These are phyloP conservation scores for Phoenix roebelenii DNA, from an alignment of 176 grass and related monocot species.

Conservation along the genomic window DNA sequence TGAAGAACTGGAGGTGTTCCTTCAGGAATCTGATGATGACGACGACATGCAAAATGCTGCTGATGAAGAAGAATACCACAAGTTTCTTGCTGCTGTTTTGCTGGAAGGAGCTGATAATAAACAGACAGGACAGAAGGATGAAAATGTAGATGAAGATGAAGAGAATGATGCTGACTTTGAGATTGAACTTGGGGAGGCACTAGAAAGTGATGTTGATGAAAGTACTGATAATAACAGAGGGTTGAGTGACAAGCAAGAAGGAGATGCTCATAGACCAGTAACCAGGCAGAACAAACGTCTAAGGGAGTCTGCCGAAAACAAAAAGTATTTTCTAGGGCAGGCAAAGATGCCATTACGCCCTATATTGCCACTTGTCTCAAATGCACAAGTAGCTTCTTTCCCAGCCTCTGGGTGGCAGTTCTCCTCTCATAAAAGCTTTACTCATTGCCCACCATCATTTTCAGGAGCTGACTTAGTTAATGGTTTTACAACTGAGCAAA, in stretches of 20 bases:
- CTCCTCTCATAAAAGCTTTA: conserved; percentile 27
- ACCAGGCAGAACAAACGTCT: conserved; percentile 54
- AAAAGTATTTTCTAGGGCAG: conserved; percentile 19
- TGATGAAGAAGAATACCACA: conserved; percentile 87
- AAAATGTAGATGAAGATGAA: conserved; percentile 85
- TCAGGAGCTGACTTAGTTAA: conserved; percentile 29
- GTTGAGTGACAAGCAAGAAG: conserved; percentile 18
- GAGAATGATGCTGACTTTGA: conserved; percentile 87
- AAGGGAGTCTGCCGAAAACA: conserved; percentile 27
- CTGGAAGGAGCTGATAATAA: conserved; percentile 34
- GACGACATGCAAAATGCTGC: conserved; percentile 64
- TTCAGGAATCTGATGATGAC: conserved; percentile 93
- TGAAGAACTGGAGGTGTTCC: conserved; percentile 82
- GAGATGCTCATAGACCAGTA: conserved; percentile 36
- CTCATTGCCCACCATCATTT: conserved; percentile 18
- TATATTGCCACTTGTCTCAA: conserved; percentile 47
- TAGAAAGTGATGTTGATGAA: conserved; percentile 82
- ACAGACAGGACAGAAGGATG: conserved; percentile 38
- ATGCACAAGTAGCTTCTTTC: conserved; percentile 14
- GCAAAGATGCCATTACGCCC: conserved; percentile 37
- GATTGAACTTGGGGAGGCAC: conserved; percentile 81
- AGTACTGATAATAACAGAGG: conserved; percentile 35
- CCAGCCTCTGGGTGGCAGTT: conserved; percentile 34
- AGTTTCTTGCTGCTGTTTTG: conserved; percentile 89
- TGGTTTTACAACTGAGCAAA: conserved; percentile 70